phyloP scores from a whole-genome alignment of 257 asterid genomes.

The Solanum microdontum region DNA sequence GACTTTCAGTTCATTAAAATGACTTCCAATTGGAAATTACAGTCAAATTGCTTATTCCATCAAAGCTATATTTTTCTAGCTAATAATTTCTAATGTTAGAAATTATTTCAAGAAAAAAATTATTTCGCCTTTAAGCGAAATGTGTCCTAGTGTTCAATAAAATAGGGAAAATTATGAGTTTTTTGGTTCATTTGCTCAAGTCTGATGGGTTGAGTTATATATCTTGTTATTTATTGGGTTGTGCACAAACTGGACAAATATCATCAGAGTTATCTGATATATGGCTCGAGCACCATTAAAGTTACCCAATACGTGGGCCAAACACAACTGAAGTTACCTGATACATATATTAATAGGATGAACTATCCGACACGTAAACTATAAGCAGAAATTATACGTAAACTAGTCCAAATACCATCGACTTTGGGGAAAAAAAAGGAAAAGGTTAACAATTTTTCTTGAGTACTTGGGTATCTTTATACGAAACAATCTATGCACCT shows the following conservation, averaged over 20 bases:
- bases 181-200: neutral
- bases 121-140: neutral
- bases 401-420: neutral
- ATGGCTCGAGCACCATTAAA: neutral
- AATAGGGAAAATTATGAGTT: neutral
- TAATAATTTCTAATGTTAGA: neutral
- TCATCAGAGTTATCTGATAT: neutral
- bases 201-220: neutral
- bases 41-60: neutral
- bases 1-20: neutral
- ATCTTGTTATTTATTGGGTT: neutral
- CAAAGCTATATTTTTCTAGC: neutral
- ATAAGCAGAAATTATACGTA: neutral
- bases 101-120: neutral
- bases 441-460: neutral
- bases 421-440: fast-evolving
- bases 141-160: neutral
- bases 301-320: neutral
- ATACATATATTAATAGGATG: too few species aligned
- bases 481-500: neutral
- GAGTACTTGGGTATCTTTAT: neutral
- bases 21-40: neutral
- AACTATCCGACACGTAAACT: neutral
- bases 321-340: neutral
- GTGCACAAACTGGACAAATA: neutral